These are phyloP conservation scores for Sclerotinia subarctica DNA, from an alignment of 2,329 filamentous ascomycete genomes.

Conservation along the genomic window DNA sequence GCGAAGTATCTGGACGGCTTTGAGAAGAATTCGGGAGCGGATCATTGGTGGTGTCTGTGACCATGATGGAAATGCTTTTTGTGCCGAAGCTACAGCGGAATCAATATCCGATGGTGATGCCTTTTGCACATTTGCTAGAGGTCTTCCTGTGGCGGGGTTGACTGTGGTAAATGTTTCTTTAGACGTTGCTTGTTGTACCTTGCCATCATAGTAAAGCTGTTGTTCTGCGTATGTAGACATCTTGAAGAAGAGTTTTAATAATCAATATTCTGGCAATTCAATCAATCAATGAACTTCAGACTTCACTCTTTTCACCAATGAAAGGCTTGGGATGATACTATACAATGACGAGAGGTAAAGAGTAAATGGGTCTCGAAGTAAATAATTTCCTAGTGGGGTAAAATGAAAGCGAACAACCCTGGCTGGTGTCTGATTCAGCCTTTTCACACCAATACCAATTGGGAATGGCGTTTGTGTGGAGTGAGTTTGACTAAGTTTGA, in stretches of 20 bases:
- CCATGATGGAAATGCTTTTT: conserved; percentile 71
- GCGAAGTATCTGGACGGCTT: conserved; percentile 70
- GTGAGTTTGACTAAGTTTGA: no score
- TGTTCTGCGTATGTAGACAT: conserved; percentile 46
- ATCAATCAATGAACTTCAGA: not conserved
- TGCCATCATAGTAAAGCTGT: conserved; percentile 74
- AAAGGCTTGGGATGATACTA: not conserved
- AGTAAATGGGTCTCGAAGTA: conserved; percentile 5
- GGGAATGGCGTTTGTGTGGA: not conserved
- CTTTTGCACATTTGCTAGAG: conserved; percentile 68
- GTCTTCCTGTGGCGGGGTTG: conserved; percentile 67
- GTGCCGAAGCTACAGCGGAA: conserved; percentile 67
- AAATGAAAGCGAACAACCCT: not conserved
- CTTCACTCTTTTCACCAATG: conserved; percentile 16
- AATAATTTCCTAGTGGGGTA: conserved; percentile 18
- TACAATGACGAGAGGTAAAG: not conserved
- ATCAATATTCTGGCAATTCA: not conserved
- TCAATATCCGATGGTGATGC: conserved; percentile 67
- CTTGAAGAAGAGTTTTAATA: conserved; percentile 27
- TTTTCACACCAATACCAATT: not conserved
- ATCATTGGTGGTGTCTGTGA: conserved; percentile 70
- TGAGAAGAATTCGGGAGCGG: conserved; percentile 74
- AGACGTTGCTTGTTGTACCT: conserved; percentile 58
- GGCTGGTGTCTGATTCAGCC: not conserved
- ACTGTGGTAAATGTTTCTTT: conserved; percentile 66